Conservation (phyloP, 225 moss, liverwort and hornwort genomes). For the Physcomitrellopsis africana region DNA sequence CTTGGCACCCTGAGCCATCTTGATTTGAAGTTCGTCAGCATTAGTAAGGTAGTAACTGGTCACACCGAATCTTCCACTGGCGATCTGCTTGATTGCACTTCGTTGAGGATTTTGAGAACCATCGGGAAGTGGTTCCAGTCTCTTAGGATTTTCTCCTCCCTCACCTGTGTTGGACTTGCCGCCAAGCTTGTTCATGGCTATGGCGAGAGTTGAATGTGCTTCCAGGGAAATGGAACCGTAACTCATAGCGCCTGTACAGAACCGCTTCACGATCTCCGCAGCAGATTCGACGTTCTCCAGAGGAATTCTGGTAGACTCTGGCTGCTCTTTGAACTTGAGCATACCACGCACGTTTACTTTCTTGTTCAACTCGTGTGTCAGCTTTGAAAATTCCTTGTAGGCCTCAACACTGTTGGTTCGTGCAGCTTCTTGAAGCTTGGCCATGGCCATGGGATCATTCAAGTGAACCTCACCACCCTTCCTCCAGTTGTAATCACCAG, state of each 20-base stretch:
- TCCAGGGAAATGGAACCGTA: constrained; percentile 83
- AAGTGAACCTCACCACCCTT: constrained; percentile 75
- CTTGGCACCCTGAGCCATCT: constrained; percentile 91
- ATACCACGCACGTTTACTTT: constrained; percentile 65
- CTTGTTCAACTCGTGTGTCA: constrained; percentile 68
- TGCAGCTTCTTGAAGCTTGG: constrained; percentile 81
- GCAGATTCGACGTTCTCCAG: constrained; percentile 74
- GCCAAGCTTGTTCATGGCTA: constrained; percentile 80
- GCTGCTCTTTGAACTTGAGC: constrained; percentile 68
- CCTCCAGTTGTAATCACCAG: constrained; percentile 80
- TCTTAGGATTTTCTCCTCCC: constrained; percentile 70
- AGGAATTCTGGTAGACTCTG: constrained; percentile 37
- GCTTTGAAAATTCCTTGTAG: constrained; percentile 67
- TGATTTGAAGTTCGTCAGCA: constrained; percentile 81
- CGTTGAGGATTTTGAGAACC: constrained; percentile 72
- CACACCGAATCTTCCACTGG: constrained; percentile 79
- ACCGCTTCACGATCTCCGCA: constrained; percentile 72
- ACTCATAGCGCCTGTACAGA: constrained; percentile 85
- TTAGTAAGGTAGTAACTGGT: constrained; percentile 76
- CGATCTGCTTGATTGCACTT: constrained; percentile 80
- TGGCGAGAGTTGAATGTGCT: constrained; percentile 69
- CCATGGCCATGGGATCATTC: constrained; percentile 77
- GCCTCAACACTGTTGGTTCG: constrained; percentile 60
- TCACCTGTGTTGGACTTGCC: constrained; percentile 88
- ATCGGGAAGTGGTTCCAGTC: constrained; percentile 56